Evolutionary conservation across 2,329 filamentous ascomycete species (phyloP), one percentile per base, ranked within the genome.

Genomic region (Sporothrix humicola): DNA sequence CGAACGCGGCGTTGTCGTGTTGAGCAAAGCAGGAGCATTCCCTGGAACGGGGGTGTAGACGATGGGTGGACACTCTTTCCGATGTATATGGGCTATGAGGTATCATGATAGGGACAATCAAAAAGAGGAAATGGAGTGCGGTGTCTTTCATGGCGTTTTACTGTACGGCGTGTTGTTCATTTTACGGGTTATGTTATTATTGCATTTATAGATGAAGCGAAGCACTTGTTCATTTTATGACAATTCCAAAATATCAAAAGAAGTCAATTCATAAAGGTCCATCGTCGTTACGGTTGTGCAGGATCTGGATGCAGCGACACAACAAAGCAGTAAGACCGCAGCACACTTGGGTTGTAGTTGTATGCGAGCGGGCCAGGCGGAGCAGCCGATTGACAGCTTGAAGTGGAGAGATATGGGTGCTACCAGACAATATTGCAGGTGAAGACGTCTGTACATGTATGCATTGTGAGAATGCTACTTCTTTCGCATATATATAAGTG

Each of bases 1-100:
- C 72, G 95, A 97, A 77, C 90, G 93, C 77, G 92, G 92, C 48
- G 95, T 95, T 77, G 92, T 99, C 42, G 96, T 99, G 23, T 84
- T 99, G 73, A 98, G 94, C 82, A 98, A 98, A 82, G 92, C 89
- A 74, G 94, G 93, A 56, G 95, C 96, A 1, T 99, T 99, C 79
- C 96, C 97, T 0, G 95, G 95, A 31, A 98, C 97, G 31, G 93
- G 93, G 20, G 83, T 91, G 66, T 91, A 66, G 50, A 15, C 13
- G 23, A 44, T 15, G 20, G 10, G 3, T 10, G 4, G 3, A 56
- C 52, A 44, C 17, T 44, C 15, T 23, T 31, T 56, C 9, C 37
- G 9, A 48, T 23, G 4, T 7, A 44, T 48, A 48, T 48, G 10
- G 5, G 12, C 48, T 44, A 58, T 59, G 61, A 20, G 20, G 26